Base-by-base conservation (phyloP, 352 stramenopile genomes). In the Pythium brachiatum region DNA sequence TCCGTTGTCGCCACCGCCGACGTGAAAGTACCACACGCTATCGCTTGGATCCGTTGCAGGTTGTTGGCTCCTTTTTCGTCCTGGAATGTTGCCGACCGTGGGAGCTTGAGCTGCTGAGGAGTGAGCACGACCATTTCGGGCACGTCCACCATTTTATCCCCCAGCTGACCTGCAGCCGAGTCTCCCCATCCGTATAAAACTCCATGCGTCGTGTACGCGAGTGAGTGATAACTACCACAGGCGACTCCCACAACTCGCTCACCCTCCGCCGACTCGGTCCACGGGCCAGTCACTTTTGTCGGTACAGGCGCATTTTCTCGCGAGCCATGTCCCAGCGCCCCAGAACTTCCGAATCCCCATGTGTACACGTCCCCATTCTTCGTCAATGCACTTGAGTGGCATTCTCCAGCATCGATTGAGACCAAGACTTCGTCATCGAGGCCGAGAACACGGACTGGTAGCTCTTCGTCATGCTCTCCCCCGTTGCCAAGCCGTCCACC, bases 271-370 rank as follows among this genome's bases (percentile, higher is more conserved):
- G 46, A 53, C 5, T 63, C 57, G 16, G 21, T 51, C 72, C 74
- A 86, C 16, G 71, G 68, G 5, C 70, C 76, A 12, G 72, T 41
- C 3, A 93, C 63, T 9, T 64, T 65, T 21, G 39, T 68, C 5
- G 86, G 83, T 0, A 73, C 44, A 9, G 88, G 62, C 2, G 66
- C 70, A 52, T 92, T 92, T 2, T 94, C 83, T 55, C 73, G 60
- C 7, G 68, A 74, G 1, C 76, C 84, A 39, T 82, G 79, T 6
- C 88, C 88, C 8, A 96, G 62, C 15, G 88, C 86, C 2, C 87
- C 87, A 1, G 85, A 95, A 26, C 68, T 81, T n/a, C 88, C 86
- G 50, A 95, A 94, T 0, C 88, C 87, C 87, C 87, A 96, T 16
- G 85, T 95, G 36, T 86, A 96, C 12, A 96, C 72, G 11, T 89